These are phyloP conservation scores for Pseudogymnoascus sp. DNA, from an alignment of 2,329 filamentous ascomycete genomes.

Conservation along the genomic window DNA sequence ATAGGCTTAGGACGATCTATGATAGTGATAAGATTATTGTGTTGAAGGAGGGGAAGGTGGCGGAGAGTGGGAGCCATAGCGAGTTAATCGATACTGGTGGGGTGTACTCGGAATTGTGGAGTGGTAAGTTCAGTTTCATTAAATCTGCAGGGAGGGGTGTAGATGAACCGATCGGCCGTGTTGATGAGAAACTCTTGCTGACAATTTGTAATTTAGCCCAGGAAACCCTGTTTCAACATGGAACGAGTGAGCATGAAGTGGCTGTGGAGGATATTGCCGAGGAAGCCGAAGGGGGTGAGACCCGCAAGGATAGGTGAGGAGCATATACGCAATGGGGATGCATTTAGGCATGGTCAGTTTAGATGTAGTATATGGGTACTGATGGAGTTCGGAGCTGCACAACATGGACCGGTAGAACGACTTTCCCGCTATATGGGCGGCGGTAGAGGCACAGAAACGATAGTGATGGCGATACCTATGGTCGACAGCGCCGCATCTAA, in stretches of 20 bases:
- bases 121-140: constrained; percentile 48
- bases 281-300: constrained; percentile 11
- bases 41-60: constrained; percentile 73
- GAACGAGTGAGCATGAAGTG: constrained; percentile 36
- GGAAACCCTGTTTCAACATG: constrained; percentile 48
- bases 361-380: not conserved
- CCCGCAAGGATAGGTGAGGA: not conserved
- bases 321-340: not conserved
- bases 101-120: constrained; percentile 86
- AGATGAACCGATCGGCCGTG: not conserved
- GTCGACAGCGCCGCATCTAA: not conserved
- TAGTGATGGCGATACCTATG: not conserved
- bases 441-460: not conserved
- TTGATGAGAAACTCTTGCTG: constrained; percentile 3
- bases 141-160: not conserved
- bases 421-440: not conserved
- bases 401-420: not conserved
- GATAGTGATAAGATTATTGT: constrained; percentile 93
- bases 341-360: not conserved
- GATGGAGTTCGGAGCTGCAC: not conserved
- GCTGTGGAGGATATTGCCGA: not conserved
- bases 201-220: constrained; percentile 40
- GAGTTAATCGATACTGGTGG: constrained; percentile 71
- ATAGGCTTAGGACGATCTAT: constrained; percentile 85
- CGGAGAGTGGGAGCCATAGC: constrained; percentile 80